Evolutionary conservation across 2,329 filamentous ascomycete genomes (phyloP).

Genomic region (Penicillium sp.): DNA sequence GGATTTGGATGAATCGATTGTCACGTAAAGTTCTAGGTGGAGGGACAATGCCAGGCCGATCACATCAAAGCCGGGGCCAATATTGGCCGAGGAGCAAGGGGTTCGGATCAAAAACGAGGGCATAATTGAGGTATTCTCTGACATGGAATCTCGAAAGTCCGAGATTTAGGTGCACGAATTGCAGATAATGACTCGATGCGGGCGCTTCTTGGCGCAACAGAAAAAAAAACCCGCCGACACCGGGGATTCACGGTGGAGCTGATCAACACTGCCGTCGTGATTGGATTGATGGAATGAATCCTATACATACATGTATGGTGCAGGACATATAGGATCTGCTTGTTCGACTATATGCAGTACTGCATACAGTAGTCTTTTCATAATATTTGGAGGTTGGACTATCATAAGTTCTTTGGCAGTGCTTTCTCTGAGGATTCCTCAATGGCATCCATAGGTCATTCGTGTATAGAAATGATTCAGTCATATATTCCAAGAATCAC

Average conservation of each 20-base stretch:
- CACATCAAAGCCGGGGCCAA: slow-evolving; percentile 95
- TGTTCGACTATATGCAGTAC: too few relatives aligned
- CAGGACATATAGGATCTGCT: slow-evolving; percentile 5
- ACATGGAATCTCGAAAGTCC: too few relatives aligned
- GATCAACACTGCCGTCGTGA: slow-evolving; percentile 4
- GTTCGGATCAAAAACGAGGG: slow-evolving; percentile 65
- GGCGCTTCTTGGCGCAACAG: slow-evolving; percentile 17
- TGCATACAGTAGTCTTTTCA: too few relatives aligned
- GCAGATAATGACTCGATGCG: slow-evolving; percentile 22
- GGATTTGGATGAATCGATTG: slow-evolving; percentile 57
- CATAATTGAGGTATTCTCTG: slow-evolving; percentile 5
- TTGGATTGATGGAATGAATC: slow-evolving; percentile 4
- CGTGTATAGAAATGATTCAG: too few relatives aligned
- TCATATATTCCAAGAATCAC: too few relatives aligned
- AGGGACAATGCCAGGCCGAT: slow-evolving; percentile 88
- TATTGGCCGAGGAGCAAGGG: slow-evolving; percentile 94
- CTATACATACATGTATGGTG: too few relatives aligned
- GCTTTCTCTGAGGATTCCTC: too few relatives aligned
- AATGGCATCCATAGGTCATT: too few relatives aligned
- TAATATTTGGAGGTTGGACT: too few relatives aligned
- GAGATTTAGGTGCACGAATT: too few relatives aligned
- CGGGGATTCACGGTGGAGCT: slow-evolving; percentile 17
- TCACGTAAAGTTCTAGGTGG: slow-evolving; percentile 84
- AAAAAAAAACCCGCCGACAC: slow-evolving; percentile 19
- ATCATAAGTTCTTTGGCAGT: too few relatives aligned